Base-by-base conservation (phyloP, 306 rosid species). In the Inga laurina region DNA sequence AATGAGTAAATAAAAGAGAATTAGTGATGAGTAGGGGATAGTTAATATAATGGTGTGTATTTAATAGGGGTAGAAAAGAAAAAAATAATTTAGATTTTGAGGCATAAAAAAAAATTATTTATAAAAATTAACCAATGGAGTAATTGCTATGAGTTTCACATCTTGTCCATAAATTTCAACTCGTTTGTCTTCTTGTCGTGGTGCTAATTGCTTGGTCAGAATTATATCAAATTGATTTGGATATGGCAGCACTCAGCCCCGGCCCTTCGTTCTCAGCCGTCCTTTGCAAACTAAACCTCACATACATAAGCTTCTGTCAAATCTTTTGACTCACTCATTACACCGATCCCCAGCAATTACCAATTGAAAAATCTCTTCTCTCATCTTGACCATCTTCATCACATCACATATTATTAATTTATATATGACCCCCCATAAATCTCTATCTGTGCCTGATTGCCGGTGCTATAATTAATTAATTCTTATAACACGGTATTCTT, bases 251-350 rank as follows among this genome's bases (percentile, higher is more conserved):
- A 41, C 74, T 70, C 48, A 70, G 51, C 30, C 32, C 51, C 51
- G 6, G 32, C 4, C 8, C 32, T 70, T 21, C 0, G 0, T 41
- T 70, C 51, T 70, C 32, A 70, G 74, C 74, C 74, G 74, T 70
- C 74, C 74, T 41, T 39, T 39, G 48, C 21, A 68, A 70, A 67
- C 72, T 35, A 34, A 68, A 68, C 24, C 21, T 71, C 7, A 37
- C 18, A 34, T 10, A 8, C 67, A 4, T 11, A 18, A 27, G 10
- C 54, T 43, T 44, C 37, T n/a, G 75, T 71, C 75, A 11, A 21
- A 71, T 71, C 54, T 71, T 71, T 71, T 71, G 54, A 44, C 54
- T 71, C 75, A 11, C 75, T 37, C 75, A 10, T 49, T 39, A 5
- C 54, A 49, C 54, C 54, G 14, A 49, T 49, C 54, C 21, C 27